These are phyloP conservation scores for Botrytis cinerea DNA, from an alignment of 2,329 filamentous ascomycete genomes.

Conservation along the genomic window DNA sequence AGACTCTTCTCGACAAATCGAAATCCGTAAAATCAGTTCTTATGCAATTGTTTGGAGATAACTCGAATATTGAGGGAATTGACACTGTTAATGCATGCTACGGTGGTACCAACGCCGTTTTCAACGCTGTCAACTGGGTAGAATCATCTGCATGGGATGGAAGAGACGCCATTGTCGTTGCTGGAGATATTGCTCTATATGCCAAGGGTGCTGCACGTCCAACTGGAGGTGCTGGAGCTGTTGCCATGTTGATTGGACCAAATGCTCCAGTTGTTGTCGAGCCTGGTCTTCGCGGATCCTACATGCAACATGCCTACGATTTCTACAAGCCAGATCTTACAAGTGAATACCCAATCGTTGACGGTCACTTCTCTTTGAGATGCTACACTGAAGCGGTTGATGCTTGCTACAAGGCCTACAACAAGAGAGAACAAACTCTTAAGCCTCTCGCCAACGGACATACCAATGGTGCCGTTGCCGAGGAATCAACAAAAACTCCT, in stretches of 20 bases:
- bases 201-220: slow-evolving; percentile 81
- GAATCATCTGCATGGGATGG: slow-evolving; percentile 88
- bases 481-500: slow-evolving; percentile 54
- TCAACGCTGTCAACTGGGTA: slow-evolving; percentile 83
- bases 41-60: slow-evolving; percentile 83
- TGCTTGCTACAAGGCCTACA: slow-evolving; percentile 78
- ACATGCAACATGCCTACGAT: slow-evolving; percentile 84
- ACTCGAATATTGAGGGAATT: slow-evolving; percentile 81
- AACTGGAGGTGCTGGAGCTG: slow-evolving; percentile 76
- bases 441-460: slow-evolving; percentile 54
- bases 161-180: slow-evolving; percentile 75
- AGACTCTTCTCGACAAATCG: slow-evolving; percentile 85
- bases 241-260: slow-evolving; percentile 77
- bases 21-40: slow-evolving; percentile 88
- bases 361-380: slow-evolving; percentile 78
- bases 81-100: slow-evolving; percentile 87
- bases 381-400: slow-evolving; percentile 83
- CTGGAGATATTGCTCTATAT: slow-evolving; percentile 82
- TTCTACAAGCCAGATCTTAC: slow-evolving; percentile 90
- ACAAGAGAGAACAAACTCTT: slow-evolving; percentile 67
- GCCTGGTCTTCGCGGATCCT: slow-evolving; percentile 75
- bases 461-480: slow-evolving; percentile 50
- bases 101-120: slow-evolving; percentile 80
- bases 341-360: slow-evolving; percentile 84
- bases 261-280: slow-evolving; percentile 76